Conservation (phyloP, 164 flowering plant species). For the Vitis labrusca region DNA sequence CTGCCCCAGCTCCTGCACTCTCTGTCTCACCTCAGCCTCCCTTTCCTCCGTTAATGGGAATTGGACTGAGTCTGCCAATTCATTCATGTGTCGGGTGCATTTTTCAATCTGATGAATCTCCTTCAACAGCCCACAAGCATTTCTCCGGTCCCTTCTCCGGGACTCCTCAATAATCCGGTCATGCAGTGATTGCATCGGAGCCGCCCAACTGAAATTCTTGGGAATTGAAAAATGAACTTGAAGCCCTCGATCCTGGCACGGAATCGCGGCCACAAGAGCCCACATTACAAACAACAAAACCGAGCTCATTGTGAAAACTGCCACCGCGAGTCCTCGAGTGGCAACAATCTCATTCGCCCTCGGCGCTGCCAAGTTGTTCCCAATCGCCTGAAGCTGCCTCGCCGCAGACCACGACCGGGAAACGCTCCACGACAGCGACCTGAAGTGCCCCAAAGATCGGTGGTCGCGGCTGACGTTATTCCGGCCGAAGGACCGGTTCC, state of each 20-base stretch:
- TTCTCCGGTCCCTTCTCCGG: constrained; percentile 70
- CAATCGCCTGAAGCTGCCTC: constrained; percentile 83
- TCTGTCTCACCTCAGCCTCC: constrained; percentile 58
- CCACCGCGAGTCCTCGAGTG: constrained; percentile 57
- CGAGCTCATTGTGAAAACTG: constrained; percentile 73
- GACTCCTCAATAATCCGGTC: constrained; percentile 82
- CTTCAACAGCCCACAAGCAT: constrained; percentile 66
- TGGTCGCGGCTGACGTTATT: constrained; percentile 33
- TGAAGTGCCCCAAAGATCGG: constrained; percentile 46
- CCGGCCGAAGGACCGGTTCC: constrained; percentile 84
- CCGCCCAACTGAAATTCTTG: constrained; percentile 68
- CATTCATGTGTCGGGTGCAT: constrained; percentile 53
- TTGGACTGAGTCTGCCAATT: constrained; percentile 57
- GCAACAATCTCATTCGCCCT: constrained; percentile 56
- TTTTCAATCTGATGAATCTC: constrained; percentile 82
- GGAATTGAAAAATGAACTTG: constrained; percentile 69
- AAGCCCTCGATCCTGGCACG: constrained; percentile 94
- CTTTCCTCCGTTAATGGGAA: constrained; percentile 67
- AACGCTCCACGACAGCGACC: constrained; percentile 94
- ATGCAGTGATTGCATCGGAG: constrained; percentile 56
- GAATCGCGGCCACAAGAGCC: constrained; percentile 93
- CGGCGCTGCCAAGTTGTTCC: constrained; percentile 60
- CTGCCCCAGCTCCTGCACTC: constrained; percentile 48
- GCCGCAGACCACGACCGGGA: constrained; percentile 89
- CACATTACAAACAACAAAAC: constrained; percentile 78